These are phyloP conservation scores for Claviceps sp. DNA, from an alignment of 2,329 filamentous ascomycete genomes.

Conservation along the genomic window DNA sequence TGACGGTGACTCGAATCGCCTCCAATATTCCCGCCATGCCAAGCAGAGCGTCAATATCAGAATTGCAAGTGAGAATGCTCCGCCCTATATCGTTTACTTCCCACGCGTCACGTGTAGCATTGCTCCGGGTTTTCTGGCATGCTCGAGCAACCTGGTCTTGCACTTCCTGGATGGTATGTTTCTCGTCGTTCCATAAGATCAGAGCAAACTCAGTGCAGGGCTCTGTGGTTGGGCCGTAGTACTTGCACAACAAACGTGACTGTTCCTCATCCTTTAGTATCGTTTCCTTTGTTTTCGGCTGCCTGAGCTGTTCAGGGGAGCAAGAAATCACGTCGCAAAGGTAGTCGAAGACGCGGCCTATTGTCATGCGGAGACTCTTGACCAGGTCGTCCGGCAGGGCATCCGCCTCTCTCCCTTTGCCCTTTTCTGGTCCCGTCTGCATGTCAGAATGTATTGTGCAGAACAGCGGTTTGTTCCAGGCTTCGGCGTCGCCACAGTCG, in stretches of 20 bases:
- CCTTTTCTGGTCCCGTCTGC: slow-evolving; percentile 35
- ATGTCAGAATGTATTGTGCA: slow-evolving; percentile 81
- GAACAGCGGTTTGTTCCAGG: slow-evolving; percentile 75
- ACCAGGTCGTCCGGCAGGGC: slow-evolving; percentile 62
- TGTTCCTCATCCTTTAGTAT: slow-evolving; percentile 70
- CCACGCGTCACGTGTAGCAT: slow-evolving; percentile 63
- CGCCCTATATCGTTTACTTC: slow-evolving; percentile 84
- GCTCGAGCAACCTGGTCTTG: slow-evolving; percentile 80
- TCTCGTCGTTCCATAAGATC: slow-evolving; percentile 95
- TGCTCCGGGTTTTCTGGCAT: slow-evolving; percentile 57
- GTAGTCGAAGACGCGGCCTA: slow-evolving; percentile 78
- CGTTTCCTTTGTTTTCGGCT: slow-evolving; percentile 69
- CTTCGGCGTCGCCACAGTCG: slow-evolving; percentile 91
- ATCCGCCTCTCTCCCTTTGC: slow-evolving; percentile 46
- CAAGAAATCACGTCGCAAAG: slow-evolving; percentile 97
- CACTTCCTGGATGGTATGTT: slow-evolving; percentile 89
- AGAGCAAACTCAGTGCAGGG: slow-evolving; percentile 57
- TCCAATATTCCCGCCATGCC: slow-evolving; percentile 76
- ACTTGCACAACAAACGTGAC: slow-evolving; percentile 57
- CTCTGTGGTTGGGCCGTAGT: slow-evolving; percentile 49
- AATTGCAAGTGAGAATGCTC: slow-evolving; percentile 66
- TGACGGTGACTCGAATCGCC: slow-evolving; percentile 91
- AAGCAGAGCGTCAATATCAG: slow-evolving; percentile 59
- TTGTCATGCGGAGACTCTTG: slow-evolving; percentile 69
- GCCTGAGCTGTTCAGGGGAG: slow-evolving; percentile 83